Evolutionary conservation across 179 eudicot species (phyloP), one percentile per base, ranked within the genome.

Genomic region (Corrigiola litoralis): DNA sequence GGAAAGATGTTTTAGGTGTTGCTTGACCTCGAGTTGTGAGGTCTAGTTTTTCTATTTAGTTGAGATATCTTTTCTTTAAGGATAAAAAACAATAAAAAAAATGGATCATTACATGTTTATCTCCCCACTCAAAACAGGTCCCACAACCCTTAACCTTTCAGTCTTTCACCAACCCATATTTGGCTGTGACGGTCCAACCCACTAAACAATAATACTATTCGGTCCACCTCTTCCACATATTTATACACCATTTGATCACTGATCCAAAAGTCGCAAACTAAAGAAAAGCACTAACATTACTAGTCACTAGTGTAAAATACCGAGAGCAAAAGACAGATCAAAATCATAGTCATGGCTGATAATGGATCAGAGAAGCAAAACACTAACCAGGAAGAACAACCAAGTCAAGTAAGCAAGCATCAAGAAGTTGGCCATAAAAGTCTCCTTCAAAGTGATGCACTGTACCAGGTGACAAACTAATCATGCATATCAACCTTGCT

Each of bases 361-460:
- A 68, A 66, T 34, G 81, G 46, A 29, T 83, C 68, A 34, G 77
- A 67, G 25, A 68, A 41, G 46, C 74, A 70, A 23, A 50, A 14
- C 28, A 50, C 45, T 6, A 52, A 18, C 16, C 37, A 38, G 32
- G 65, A 60, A 58, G 36, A 68, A 2, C 47, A 21, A n/a, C 49
- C 57, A 72, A 21, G 44, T 44, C 77, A 81, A 61, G 71, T 42
- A 41, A 66, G 60, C 0, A 74, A 79, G 56, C 97, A 88, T 60
- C 83, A 76, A 52, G 95, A 91, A 37, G 87, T 88, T 63, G 97
- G 97, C 4, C 97, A 91, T 75, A 91, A 91, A 81, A 88, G 97
- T 60, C 96, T 91, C 63, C 79, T 91, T 50, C 97, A 89, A 42
- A 88, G 91, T 25, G 97, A 91, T 73, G 96, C 83, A 24, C 90